phyloP scores from a whole-genome alignment of 176 grass and related monocot species.

The Aegilops bicornis region DNA sequence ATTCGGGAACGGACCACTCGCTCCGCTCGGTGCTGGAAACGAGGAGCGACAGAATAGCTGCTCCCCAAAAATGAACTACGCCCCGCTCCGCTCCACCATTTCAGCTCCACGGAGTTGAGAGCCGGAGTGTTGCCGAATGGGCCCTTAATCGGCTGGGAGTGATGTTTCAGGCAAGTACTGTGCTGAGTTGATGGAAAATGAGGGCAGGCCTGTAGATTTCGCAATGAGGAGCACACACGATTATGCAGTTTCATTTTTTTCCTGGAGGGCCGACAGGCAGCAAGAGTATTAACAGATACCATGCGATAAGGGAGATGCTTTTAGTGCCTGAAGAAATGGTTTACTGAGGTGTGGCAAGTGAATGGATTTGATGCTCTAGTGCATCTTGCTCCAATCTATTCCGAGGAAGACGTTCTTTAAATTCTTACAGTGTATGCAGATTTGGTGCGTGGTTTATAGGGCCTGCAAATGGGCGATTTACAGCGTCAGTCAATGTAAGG shows the following conservation, averaged over 20 bases:
- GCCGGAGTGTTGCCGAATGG: too few species aligned
- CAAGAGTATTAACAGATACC: conserved; percentile 33
- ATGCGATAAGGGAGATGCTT: conserved; percentile 35
- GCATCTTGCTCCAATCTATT: conserved; percentile 61
- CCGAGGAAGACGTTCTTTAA: conserved; percentile 45
- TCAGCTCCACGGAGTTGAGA: too few species aligned
- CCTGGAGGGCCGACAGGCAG: conserved; percentile 40
- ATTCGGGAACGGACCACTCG: too few species aligned
- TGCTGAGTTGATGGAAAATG: conserved; percentile 52
- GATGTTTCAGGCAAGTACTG: conserved; percentile 44
- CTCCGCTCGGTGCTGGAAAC: too few species aligned
- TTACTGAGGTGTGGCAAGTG: conserved; percentile 57
- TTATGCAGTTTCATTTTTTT: conserved; percentile 52
- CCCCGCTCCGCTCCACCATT: too few species aligned
- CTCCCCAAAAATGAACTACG: too few species aligned
- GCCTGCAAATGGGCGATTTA: conserved; percentile 49
- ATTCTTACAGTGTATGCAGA: conserved; percentile 46
- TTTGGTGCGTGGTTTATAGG: conserved; percentile 70
- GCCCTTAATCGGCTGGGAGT: conserved; percentile 36
- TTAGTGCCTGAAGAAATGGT: conserved; percentile 54
- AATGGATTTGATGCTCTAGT: conserved; percentile 60
- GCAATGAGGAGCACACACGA: conserved; percentile 54
- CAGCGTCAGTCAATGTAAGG: too few species aligned
- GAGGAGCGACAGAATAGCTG: too few species aligned
- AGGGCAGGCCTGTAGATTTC: conserved; percentile 53